Base-by-base conservation (phyloP, 1,284 basidiomycete species). In the Phellopilus nigrolimitatus region DNA sequence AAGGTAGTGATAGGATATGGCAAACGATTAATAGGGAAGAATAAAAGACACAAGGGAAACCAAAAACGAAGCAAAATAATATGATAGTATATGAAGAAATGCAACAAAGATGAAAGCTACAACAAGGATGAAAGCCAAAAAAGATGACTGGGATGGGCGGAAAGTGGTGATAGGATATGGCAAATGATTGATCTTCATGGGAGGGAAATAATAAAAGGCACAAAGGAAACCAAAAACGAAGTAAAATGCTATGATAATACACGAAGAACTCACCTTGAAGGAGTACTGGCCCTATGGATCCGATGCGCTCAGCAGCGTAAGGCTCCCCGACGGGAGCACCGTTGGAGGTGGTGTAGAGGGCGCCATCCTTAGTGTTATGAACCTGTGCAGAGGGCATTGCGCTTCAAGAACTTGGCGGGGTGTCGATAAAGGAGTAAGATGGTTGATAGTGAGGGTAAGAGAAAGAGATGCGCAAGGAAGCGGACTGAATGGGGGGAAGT, bases 321-420 rank as follows among this genome's bases (percentile, higher is more conserved):
- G 89, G 88, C 65, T 85, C 76, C 59, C 66, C 73, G 57, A 80
- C 84, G 43, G 76, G 82, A 4, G 82, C 84, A 61, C 92, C 92
- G 60, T 82, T 91, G 52, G 88, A 90, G 49, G 88, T 88, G 59
- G 90, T 93, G 78, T 93, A 95, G 56, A 77, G 61, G 19, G 80
- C 78, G 56, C 72, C 72, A 68, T 85, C 80, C 57, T 74, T 78
- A 43, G 64, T 63, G 30, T 72, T 67, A 63, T 75, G 69, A 36
- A 84, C 79, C 66, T 82, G 75, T 53, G 77, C 59, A 58, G 85
- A 78, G 59, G 85, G 80, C 86, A 89, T 88, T 15, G 34, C 36
- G 17, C n/a, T n/a, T n/a, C n/a, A n/a, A n/a, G n/a, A n/a, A n/a
- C n/a, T n/a, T n/a, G n/a, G n/a, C n/a, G n/a, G n/a, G n/a, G n/a